Conservation (phyloP, 768 basidiomycete genomes). For the Boletus coccyginus region DNA sequence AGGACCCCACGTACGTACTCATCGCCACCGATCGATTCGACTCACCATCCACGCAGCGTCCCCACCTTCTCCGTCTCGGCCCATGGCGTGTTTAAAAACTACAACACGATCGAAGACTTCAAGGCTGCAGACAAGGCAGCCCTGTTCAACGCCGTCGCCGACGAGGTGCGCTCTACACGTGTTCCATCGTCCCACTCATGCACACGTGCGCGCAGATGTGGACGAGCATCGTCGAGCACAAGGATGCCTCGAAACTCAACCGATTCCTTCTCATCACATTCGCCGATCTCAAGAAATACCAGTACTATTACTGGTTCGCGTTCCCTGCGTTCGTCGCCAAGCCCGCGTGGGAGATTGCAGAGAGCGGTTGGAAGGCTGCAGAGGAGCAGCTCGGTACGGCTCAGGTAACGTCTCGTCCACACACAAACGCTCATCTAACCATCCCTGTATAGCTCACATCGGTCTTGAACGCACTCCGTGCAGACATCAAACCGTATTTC, state of each 20-base stretch:
- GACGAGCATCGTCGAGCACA: conserved; percentile 52
- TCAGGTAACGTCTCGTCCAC: conserved; percentile 31
- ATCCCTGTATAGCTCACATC: conserved; percentile 41
- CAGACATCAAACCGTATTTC: conserved; percentile 54
- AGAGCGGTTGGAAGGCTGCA: conserved; percentile 56
- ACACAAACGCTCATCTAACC: not conserved
- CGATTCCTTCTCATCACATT: conserved; percentile 89
- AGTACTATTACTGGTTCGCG: conserved; percentile 97
- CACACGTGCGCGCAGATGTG: conserved; percentile 53
- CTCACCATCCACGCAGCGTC: conserved; percentile 31
- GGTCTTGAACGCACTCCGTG: conserved; percentile 50
- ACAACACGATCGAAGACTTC: conserved; percentile 97
- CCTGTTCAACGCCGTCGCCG: conserved; percentile 72
- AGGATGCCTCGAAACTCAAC: conserved; percentile 57
- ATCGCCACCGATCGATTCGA: conserved; percentile 4
- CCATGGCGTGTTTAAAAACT: conserved; percentile 82
- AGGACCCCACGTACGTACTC: conserved; percentile 41
- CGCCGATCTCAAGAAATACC: conserved; percentile 97
- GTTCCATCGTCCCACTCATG: not conserved
- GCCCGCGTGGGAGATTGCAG: conserved; percentile 84
- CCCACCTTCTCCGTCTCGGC: conserved; percentile 50
- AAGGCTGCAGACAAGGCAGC: conserved; percentile 83
- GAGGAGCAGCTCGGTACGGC: conserved; percentile 41
- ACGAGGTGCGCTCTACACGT: conserved; percentile 46
- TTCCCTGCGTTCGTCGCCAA: conserved; percentile 91